These are phyloP conservation scores for Geranomyces michiganensis DNA, from an alignment of 192 early-diverging fungal species.

Conservation along the genomic window DNA sequence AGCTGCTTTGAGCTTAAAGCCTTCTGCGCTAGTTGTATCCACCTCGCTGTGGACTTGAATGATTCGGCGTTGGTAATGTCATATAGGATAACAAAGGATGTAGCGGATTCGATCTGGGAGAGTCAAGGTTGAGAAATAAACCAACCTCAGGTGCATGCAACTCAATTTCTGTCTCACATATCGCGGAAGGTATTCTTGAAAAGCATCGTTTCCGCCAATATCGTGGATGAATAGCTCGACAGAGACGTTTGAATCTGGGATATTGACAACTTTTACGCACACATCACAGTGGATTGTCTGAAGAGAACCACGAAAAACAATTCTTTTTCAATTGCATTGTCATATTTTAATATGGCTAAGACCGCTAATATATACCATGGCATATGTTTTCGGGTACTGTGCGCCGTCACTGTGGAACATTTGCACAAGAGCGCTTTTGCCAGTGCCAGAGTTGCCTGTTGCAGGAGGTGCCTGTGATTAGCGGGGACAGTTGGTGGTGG, in stretches of 20 bases:
- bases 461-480: too few relatives aligned
- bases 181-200: constrained; percentile 38
- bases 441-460: constrained; percentile 45
- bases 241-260: constrained; percentile 51
- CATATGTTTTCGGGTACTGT: constrained; percentile 47
- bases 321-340: too few relatives aligned
- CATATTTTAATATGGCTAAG: too few relatives aligned
- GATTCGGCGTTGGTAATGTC: constrained; percentile 52
- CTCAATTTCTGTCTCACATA: constrained; percentile 42
- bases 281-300: constrained; percentile 56
- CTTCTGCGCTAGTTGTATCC: constrained; percentile 45
- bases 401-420: constrained; percentile 51
- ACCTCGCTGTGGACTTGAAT: constrained; percentile 45
- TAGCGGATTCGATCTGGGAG: constrained; percentile 36
- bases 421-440: constrained; percentile 50
- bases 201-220: constrained; percentile 48
- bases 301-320: neutral
- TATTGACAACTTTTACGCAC: constrained; percentile 55
- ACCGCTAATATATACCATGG: constrained; percentile 48
- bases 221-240: constrained; percentile 56
- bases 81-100: constrained; percentile 45
- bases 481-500: too few relatives aligned
- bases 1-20: constrained; percentile 41
- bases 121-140: neutral
- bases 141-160: neutral